phyloP scores from a whole-genome alignment of 108 stramenopile species.

The Seminavis robusta region DNA sequence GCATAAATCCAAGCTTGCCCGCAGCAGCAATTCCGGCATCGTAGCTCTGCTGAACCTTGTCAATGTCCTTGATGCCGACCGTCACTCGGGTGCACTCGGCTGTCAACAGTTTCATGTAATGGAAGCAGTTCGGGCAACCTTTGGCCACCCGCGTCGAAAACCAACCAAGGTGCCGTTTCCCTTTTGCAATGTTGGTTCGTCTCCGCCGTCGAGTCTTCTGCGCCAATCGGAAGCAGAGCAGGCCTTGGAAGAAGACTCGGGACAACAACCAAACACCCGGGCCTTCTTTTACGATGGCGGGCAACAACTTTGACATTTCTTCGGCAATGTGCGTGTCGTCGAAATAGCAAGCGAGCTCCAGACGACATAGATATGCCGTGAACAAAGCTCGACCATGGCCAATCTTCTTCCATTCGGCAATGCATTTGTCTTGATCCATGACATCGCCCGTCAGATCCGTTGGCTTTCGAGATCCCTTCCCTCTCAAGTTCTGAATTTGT shows the following conservation, averaged over 20 bases:
- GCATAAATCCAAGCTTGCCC: not conserved
- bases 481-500: too few relatives aligned
- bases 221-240: not conserved
- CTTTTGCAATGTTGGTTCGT: not conserved
- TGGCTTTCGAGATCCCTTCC: too few relatives aligned
- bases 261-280: not conserved
- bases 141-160: not conserved
- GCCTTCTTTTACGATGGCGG: not conserved
- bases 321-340: not conserved
- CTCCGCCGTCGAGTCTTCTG: not conserved
- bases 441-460: not conserved
- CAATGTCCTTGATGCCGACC: not conserved
- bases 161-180: not conserved
- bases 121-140: not conserved
- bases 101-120: not conserved
- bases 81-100: not conserved
- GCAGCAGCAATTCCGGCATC: not conserved
- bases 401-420: not conserved
- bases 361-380: not conserved
- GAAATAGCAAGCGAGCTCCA: not conserved
- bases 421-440: not conserved
- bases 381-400: not conserved
- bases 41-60: not conserved
- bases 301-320: not conserved
- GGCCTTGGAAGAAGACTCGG: not conserved